Percentiles rank a stretch among this genome's conserved stretches.
These are phyloP conservation scores for Russula sp. DNA, from an alignment of 768 basidiomycete genomes.

Conservation along the genomic window DNA sequence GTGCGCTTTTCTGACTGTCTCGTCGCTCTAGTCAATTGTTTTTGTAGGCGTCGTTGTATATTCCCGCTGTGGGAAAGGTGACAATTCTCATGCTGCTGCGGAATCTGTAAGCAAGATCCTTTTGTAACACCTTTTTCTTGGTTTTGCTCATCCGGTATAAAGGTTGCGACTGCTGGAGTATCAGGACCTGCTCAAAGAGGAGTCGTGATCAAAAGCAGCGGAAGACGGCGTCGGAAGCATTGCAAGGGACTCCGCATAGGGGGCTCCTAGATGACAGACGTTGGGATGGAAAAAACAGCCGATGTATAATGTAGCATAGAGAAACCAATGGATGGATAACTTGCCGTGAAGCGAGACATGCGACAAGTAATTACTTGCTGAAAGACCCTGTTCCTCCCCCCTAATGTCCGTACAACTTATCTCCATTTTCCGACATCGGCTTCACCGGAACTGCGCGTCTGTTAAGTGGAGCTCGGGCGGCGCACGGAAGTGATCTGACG, in stretches of 20 bases:
- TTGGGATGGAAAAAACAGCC: neutral
- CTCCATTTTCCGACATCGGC: neutral
- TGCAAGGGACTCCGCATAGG: neutral
- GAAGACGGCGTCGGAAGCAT: neutral
- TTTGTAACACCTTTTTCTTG: neutral
- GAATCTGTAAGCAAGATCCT: conserved; percentile 62
- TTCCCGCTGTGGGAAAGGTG: conserved; percentile 96
- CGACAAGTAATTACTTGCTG: conserved; percentile 14
- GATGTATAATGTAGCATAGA: conserved; percentile 3
- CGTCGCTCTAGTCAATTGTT: neutral
- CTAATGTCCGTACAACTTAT: neutral
- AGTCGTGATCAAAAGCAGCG: neutral
- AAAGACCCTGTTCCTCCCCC: conserved; percentile 21
- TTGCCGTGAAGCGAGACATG: neutral
- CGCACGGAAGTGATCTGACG: conserved; percentile 25
- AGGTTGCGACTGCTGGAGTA: conserved; percentile 15
- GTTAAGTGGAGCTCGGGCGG: conserved; percentile 36
- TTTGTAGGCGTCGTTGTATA: conserved; percentile 80
- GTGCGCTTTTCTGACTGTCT: conserved; percentile 36
- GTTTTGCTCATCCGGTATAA: conserved; percentile 1
- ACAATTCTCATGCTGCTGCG: conserved; percentile 97
- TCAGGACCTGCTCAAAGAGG: conserved; percentile 8
- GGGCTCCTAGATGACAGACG: neutral
- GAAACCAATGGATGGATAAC: neutral
- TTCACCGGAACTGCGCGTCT: conserved; percentile 42